Evolutionary conservation across 106 monocot genomes (phyloP).

Genomic region (Xerophyta viscosa): DNA sequence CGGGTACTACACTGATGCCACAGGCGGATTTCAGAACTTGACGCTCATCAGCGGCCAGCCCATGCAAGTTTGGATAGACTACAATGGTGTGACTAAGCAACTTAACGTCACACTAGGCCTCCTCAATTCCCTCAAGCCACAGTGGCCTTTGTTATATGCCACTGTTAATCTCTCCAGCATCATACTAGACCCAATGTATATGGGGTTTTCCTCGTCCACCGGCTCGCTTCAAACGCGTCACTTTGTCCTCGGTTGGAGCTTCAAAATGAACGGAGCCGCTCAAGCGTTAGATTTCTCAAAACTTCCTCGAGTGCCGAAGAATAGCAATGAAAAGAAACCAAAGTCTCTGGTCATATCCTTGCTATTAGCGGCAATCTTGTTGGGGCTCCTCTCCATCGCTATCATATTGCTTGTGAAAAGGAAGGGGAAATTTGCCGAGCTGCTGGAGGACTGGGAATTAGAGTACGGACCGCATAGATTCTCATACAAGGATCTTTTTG

Average conservation of each 20-base stretch:
- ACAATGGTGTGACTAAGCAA: too few relatives aligned
- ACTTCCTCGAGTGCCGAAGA: not conserved
- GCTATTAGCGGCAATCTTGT: not conserved
- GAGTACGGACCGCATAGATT: not conserved
- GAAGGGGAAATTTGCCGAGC: conserved; percentile 4
- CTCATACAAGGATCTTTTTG: not conserved
- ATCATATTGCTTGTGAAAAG: not conserved
- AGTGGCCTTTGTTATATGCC: too few relatives aligned
- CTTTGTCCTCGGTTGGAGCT: conserved; percentile 24
- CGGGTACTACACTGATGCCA: too few relatives aligned
- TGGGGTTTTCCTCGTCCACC: conserved; percentile 12
- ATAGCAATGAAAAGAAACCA: not conserved
- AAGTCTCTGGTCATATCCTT: not conserved
- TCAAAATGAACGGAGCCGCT: conserved; percentile 9
- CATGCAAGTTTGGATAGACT: too few relatives aligned
- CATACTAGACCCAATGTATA: conserved; percentile 15
- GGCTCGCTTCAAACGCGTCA: not conserved
- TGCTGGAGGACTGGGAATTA: conserved; percentile 10
- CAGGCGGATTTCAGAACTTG: too few relatives aligned
- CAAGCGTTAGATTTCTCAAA: not conserved
- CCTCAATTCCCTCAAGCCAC: too few relatives aligned
- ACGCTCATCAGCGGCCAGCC: too few relatives aligned
- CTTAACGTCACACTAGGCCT: too few relatives aligned
- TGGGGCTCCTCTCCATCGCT: not conserved
- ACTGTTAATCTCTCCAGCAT: conserved; percentile 13